Percentiles rank a stretch among this genome's conserved stretches.
Conservation (phyloP, 2,329 filamentous ascomycete species). For the Microcyclospora tardicrescens region DNA sequence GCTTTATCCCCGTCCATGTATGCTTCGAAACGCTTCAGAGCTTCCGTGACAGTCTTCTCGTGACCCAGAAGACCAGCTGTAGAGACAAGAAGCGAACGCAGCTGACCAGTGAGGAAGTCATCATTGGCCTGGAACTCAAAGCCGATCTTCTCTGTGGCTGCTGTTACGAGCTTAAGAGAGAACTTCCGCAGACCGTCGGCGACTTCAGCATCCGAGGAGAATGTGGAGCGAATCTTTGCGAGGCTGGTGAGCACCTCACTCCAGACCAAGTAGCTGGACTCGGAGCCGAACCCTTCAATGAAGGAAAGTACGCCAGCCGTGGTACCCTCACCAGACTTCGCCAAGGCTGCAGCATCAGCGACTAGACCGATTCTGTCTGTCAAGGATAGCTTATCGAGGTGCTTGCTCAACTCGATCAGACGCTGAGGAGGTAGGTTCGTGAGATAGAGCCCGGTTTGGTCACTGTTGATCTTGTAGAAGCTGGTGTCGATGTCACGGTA, state of each 20-base stretch:
- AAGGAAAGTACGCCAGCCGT: conserved; percentile 74
- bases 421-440: conserved; percentile 85
- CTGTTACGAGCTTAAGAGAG: conserved; percentile 60
- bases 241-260: conserved; percentile 69
- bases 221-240: conserved; percentile 67
- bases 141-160: conserved; percentile 65
- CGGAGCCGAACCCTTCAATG: conserved; percentile 67
- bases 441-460: conserved; percentile 80
- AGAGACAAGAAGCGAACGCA: conserved; percentile 68
- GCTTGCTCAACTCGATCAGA: conserved; percentile 64
- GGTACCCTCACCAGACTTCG: conserved; percentile 71
- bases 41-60: conserved; percentile 56
- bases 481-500: conserved; percentile 60
- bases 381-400: conserved; percentile 61
- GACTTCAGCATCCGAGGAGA: conserved; percentile 61
- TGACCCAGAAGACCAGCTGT: conserved; percentile 67
- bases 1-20: conserved; percentile 57
- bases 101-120: conserved; percentile 67
- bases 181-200: conserved; percentile 65
- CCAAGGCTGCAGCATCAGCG: conserved; percentile 78
- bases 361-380: conserved; percentile 90
- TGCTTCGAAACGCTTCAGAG: conserved; percentile 64
- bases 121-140: conserved; percentile 73
- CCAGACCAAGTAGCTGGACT: conserved; percentile 82
- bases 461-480: conserved; percentile 90